Percentiles rank a stretch among this genome's conserved stretches.
These are phyloP conservation scores for Aspergillus sp. DNA, from an alignment of 2,329 filamentous ascomycete species.

Conservation along the genomic window DNA sequence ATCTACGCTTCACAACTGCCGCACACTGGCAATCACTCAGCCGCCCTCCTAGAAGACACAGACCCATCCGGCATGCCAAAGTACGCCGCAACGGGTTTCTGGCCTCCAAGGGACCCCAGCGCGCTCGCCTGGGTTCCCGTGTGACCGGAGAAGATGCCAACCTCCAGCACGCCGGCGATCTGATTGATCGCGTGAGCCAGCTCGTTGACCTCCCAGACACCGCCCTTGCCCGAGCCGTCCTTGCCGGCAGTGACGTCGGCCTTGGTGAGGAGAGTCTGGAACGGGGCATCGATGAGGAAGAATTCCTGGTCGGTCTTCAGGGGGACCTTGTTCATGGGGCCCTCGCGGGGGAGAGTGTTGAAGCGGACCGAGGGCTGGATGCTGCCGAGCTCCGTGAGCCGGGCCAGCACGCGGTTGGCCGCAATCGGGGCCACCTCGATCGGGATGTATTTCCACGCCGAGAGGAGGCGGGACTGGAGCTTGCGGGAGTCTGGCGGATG, in stretches of 20 bases:
- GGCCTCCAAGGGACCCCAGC: conserved; percentile 57
- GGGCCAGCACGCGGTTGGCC: conserved; percentile 63
- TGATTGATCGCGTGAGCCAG: conserved; percentile 66
- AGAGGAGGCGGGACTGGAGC: conserved; percentile 63
- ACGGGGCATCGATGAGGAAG: conserved; percentile 88
- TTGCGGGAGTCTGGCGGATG: conserved; percentile 69
- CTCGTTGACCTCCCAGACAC: conserved; percentile 69
- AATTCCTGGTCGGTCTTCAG: conserved; percentile 79
- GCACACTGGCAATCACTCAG: not conserved
- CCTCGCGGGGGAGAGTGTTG: conserved; percentile 66
- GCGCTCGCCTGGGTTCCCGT: conserved; percentile 63
- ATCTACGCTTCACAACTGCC: not conserved
- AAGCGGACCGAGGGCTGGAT: conserved; percentile 60
- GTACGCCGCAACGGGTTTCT: conserved; percentile 89
- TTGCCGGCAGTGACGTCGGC: conserved; percentile 43
- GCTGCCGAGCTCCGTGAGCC: conserved; percentile 65
- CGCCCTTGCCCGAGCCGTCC: conserved; percentile 50
- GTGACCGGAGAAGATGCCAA: conserved; percentile 77
- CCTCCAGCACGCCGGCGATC: conserved; percentile 81
- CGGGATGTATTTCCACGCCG: conserved; percentile 73
- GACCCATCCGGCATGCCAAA: conserved; percentile 79
- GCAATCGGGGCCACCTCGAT: conserved; percentile 88
- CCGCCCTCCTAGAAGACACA: conserved; percentile 48
- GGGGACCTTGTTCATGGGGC: conserved; percentile 77
- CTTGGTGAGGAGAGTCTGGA: conserved; percentile 60